Percentiles rank a stretch among this genome's conserved stretches.
Conservation (phyloP, 768 basidiomycete species). For the Phaffia australis region DNA sequence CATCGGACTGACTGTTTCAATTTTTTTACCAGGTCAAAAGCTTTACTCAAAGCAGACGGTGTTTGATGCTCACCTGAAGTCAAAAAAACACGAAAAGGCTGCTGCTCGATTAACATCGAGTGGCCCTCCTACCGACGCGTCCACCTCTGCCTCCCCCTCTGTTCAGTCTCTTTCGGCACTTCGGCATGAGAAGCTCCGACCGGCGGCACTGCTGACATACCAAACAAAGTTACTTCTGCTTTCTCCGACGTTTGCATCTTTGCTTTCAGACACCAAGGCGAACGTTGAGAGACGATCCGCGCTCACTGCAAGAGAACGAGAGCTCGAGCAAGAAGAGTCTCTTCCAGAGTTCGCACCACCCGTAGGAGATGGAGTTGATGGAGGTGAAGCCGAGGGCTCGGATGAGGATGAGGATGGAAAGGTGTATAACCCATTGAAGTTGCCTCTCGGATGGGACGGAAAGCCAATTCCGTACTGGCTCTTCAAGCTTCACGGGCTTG, state of each 20-base stretch:
- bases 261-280: conserved; percentile 77
- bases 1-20: conserved; percentile 8
- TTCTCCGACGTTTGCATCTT: conserved; percentile 48
- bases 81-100: conserved; percentile 92
- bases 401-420: conserved; percentile 93
- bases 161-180: conserved; percentile 13
- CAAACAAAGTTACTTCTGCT: conserved; percentile 58
- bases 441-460: conserved; percentile 95
- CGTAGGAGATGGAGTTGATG: conserved; percentile 29
- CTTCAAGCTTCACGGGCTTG: conserved; percentile 93
- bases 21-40: conserved; percentile 61
- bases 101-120: conserved; percentile 51
- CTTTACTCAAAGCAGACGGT: conserved; percentile 94
- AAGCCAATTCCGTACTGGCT: conserved; percentile 99
- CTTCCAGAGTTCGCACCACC: conserved; percentile 37
- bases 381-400: conserved; percentile 46
- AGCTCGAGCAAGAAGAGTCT: conserved; percentile 68
- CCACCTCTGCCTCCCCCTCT: conserved; percentile 9
- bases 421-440: conserved; percentile 94
- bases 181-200: conserved; percentile 46
- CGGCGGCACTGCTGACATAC: conserved; percentile 60
- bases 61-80: conserved; percentile 87
- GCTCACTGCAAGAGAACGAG: conserved; percentile 87
- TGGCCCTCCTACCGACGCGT: background rate
- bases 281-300: conserved; percentile 96